A percentile compares a stretch with the other conserved stretches of the same genome.
phyloP scores from a whole-genome alignment of 2,329 filamentous ascomycete genomes.

The Penicillium palitans region DNA sequence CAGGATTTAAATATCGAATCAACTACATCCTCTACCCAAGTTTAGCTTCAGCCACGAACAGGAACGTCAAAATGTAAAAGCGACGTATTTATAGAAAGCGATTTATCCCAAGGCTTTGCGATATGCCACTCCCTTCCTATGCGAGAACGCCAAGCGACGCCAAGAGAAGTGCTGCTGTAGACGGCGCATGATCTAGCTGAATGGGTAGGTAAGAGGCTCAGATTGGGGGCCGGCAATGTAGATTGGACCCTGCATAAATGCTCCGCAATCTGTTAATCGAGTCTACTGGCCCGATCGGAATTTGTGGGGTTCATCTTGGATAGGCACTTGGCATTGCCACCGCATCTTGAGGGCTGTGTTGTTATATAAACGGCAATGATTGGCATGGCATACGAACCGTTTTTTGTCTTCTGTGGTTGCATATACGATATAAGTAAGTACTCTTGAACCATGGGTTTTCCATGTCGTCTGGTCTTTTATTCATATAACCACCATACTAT shows the following conservation, averaged over 20 bases:
- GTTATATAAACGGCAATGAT: background rate
- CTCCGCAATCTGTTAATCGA: background rate
- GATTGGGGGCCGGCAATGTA: background rate
- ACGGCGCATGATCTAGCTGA: background rate
- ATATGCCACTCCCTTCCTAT: background rate
- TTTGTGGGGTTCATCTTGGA: background rate
- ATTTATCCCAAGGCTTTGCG: background rate
- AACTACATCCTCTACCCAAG: too few relatives aligned
- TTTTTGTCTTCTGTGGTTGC: background rate
- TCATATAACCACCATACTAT: background rate
- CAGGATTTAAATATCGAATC: too few relatives aligned
- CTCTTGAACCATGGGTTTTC: background rate
- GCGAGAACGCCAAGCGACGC: background rate
- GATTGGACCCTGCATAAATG: background rate
- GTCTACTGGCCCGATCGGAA: background rate
- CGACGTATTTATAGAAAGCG: background rate
- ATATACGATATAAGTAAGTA: background rate
- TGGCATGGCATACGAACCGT: background rate
- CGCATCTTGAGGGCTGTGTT: conserved; percentile 4
- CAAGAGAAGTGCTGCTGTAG: background rate
- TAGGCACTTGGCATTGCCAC: conserved; percentile 5
- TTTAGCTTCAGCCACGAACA: too few relatives aligned
- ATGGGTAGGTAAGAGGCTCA: background rate
- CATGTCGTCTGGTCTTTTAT: background rate
- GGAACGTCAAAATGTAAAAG: too few relatives aligned